phyloP scores from a whole-genome alignment of 768 basidiomycete species.

The Podaxis sp. region DNA sequence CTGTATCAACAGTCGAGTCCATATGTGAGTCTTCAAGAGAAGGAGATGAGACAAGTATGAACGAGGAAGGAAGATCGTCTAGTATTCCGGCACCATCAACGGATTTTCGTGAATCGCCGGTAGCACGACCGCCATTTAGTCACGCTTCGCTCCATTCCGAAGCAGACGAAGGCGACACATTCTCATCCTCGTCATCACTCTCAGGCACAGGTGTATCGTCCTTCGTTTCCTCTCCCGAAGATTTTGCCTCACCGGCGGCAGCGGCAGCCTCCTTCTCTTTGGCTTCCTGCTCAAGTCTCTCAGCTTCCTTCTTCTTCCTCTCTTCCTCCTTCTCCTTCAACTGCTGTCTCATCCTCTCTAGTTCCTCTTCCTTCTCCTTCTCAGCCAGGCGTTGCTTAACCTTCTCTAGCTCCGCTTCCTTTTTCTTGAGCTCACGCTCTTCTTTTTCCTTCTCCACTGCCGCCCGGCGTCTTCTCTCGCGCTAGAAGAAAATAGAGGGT shows the following conservation, averaged over 20 bases:
- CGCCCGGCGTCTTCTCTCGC: conserved; percentile 51
- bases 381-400: conserved; percentile 49
- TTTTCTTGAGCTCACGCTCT: conserved; percentile 64
- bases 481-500: conserved; percentile 23
- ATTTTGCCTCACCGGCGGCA: conserved; percentile 17
- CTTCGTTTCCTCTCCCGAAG: conserved; percentile 21
- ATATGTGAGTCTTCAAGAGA: background rate
- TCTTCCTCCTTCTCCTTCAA: conserved; percentile 44
- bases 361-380: conserved; percentile 49
- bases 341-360: conserved; percentile 38
- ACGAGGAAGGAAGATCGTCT: conserved; percentile 3
- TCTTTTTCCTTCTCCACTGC: conserved; percentile 56
- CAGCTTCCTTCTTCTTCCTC: conserved; percentile 27
- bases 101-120: background rate
- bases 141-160: conserved; percentile 16
- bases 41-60: background rate
- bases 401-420: conserved; percentile 55
- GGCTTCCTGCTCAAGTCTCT: conserved; percentile 25
- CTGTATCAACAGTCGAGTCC: conserved; percentile 1
- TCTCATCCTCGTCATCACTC: conserved; percentile 37
- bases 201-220: conserved; percentile 31
- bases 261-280: conserved; percentile 20
- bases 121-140: conserved; percentile 6
- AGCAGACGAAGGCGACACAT: conserved; percentile 5
- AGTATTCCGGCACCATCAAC: background rate